phyloP scores from a whole-genome alignment of 495 filamentous ascomycete genomes.

The Penicillium bialowiezense region DNA sequence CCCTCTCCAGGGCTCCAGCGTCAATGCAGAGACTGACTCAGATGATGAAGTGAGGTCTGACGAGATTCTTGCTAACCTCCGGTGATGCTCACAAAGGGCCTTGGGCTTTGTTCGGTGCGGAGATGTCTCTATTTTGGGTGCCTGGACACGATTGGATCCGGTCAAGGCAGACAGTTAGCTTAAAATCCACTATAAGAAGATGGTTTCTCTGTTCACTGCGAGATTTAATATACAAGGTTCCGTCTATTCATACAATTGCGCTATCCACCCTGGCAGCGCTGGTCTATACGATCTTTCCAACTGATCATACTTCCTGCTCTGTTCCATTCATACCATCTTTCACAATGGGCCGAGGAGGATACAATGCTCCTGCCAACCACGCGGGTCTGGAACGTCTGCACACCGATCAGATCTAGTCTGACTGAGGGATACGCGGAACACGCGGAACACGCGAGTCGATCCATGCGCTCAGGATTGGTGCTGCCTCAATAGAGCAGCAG shows the following conservation, averaged over 20 bases:
- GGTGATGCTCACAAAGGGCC: too few species aligned
- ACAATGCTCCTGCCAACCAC: conserved; percentile 36
- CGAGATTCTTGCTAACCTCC: not conserved
- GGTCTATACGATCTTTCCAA: not conserved
- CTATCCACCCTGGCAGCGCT: not conserved
- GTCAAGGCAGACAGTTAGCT: conserved; percentile 11
- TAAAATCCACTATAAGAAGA: not conserved
- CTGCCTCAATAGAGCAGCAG: too few species aligned
- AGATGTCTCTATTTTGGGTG: conserved; percentile 8
- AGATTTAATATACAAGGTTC: not conserved
- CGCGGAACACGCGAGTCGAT: too few species aligned
- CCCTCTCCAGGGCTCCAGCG: too few species aligned
- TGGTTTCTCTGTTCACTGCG: too few species aligned
- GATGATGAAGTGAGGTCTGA: not conserved
- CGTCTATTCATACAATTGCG: conserved; percentile 2
- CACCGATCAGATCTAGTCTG: not conserved
- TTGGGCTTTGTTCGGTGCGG: not conserved
- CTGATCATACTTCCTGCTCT: too few species aligned
- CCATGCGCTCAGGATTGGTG: too few species aligned
- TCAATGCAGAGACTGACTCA: too few species aligned
- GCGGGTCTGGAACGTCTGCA: not conserved
- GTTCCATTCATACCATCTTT: not conserved
- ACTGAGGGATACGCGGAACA: too few species aligned
- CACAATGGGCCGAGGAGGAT: conserved; percentile 54
- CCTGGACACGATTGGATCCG: conserved; percentile 8